These are phyloP conservation scores for Monosporozyma siamensis DNA, from an alignment of 805 yeast genomes.

Conservation along the genomic window DNA sequence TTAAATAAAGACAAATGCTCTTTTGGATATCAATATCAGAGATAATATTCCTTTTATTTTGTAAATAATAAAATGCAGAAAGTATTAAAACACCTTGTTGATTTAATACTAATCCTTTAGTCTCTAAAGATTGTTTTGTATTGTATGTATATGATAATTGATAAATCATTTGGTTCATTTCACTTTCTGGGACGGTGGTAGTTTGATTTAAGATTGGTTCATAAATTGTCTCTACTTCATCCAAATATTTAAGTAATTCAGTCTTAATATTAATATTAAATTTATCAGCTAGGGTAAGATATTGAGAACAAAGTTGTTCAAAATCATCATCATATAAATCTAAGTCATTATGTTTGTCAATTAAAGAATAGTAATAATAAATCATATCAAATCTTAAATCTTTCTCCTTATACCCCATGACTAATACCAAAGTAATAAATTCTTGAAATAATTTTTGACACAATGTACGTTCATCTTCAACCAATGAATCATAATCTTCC, in stretches of 20 bases:
- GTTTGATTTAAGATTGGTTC: slow-evolving; percentile 17
- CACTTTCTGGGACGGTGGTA: slow-evolving; percentile 23
- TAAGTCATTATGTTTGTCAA: background rate
- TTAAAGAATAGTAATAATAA: slow-evolving; percentile 16
- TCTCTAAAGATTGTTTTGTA: slow-evolving; percentile 23
- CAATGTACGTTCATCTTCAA: slow-evolving; percentile 48
- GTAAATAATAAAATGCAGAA: slow-evolving; percentile 17
- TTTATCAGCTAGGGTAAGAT: slow-evolving; percentile 42
- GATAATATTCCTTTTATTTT: slow-evolving; percentile 11
- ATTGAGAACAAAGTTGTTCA: slow-evolving; percentile 26
- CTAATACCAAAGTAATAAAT: slow-evolving; percentile 45
- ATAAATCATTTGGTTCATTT: slow-evolving; percentile 30
- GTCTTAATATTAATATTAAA: slow-evolving; percentile 50
- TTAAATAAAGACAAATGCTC: slow-evolving; percentile 34
- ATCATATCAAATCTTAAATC: slow-evolving; percentile 18
- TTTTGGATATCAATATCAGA: slow-evolving; percentile 13
- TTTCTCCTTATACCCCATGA: slow-evolving; percentile 30
- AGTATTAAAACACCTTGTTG: slow-evolving; percentile 29
- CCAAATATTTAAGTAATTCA: slow-evolving; percentile 30
- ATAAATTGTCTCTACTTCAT: slow-evolving; percentile 37
- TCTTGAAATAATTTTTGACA: slow-evolving; percentile 56
- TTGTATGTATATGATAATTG: slow-evolving; percentile 32
- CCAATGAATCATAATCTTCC: slow-evolving; percentile 34
- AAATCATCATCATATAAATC: slow-evolving; percentile 1
- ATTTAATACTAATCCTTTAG: slow-evolving; percentile 24